A percentile compares a stretch with the other conserved stretches of the same genome.
These are phyloP conservation scores for Chytriomyces confervae DNA, from an alignment of 192 early-diverging fungal genomes.

Conservation along the genomic window DNA sequence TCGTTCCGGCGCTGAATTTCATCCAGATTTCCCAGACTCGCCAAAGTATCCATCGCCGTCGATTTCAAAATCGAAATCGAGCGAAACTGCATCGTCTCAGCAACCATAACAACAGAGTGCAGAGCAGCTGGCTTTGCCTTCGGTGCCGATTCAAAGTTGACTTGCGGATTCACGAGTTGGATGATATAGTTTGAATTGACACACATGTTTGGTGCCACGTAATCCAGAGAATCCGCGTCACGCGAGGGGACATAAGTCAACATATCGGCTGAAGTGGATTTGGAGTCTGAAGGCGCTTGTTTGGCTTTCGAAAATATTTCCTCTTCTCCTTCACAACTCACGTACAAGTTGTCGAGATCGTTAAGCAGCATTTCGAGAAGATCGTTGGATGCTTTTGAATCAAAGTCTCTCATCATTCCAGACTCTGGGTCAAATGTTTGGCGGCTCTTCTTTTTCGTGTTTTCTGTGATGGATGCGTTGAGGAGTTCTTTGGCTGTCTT, in stretches of 20 bases:
- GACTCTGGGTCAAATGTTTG: conserved; percentile 7
- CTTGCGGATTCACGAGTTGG: conserved; percentile 73
- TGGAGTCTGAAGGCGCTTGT: not conserved
- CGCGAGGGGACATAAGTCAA: conserved; percentile 46
- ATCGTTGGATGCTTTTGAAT: conserved; percentile 10
- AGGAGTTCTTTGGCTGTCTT: conserved; percentile 77
- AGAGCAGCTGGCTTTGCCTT: conserved; percentile 48
- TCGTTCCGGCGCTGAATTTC: conserved; percentile 54
- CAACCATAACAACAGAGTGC: conserved; percentile 61
- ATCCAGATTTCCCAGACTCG: conserved; percentile 35
- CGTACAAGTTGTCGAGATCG: conserved; percentile 21
- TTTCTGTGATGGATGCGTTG: conserved; percentile 13
- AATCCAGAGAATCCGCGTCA: conserved; percentile 55
- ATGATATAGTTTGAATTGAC: conserved; percentile 65
- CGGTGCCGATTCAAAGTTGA: conserved; percentile 66
- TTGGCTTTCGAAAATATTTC: not conserved
- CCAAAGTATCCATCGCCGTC: conserved; percentile 5
- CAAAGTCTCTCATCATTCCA: conserved; percentile 17
- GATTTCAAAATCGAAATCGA: conserved; percentile 62
- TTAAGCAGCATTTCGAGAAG: conserved; percentile 15
- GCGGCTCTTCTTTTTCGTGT: not conserved
- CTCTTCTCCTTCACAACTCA: conserved; percentile 7
- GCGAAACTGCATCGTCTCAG: conserved; percentile 66
- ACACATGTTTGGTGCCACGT: conserved; percentile 59
- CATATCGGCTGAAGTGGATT: conserved; percentile 27